Base-by-base conservation (phyloP, 2,329 filamentous ascomycete genomes). In the Arthrobotrys pseudoclavata region DNA sequence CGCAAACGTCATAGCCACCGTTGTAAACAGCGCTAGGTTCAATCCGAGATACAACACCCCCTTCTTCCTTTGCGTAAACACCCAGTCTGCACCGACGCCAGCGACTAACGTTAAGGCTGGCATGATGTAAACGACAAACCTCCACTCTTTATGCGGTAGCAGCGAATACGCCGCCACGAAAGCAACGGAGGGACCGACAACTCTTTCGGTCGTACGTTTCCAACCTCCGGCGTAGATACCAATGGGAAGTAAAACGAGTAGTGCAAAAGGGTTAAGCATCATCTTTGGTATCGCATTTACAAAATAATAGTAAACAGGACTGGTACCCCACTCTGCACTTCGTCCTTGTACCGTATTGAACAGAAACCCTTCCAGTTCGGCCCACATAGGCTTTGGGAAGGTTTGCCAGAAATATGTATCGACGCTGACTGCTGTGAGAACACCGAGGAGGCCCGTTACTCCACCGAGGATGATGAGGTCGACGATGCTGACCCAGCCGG, bases 331-430 rank as follows among this genome's bases (percentile, higher is more conserved):
- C 80, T 91, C 89, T 2, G 92, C 91, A 0, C 94, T 92, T 75
- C 92, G 91, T 22, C 94, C 93, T 67, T 91, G 88, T 62, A 98
- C 85, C 69, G 93, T 94, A 83, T 99, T 99, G 87, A 92, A 98
- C 83, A 92, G 90, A 85, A 99, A 98, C 1, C 90, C 94, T 80
- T 88, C 89, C 77, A 96, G 89, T 84, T 99, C 96, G 0, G 96
- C 94, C 96, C 96, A 99, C 31, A 97, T 84, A 0, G 87, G 88
- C 77, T 64, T 89, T n/a, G 75, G 75, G 6, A 85, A 82, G 1
- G 82, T 84, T 82, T 95, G 93, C 96, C 95, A 99, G 85, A 98
- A 97, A 85, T 94, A 95, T 0, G 92, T 95, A 86, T 99, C 96
- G 37, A 97, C 84, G 1, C 89, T 87, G 13, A 97, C 86, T 0